Evolutionary conservation across 2,329 filamentous ascomycete genomes (phyloP), one percentile per base, ranked within the genome.

Genomic region (Paradendryphiella salina): DNA sequence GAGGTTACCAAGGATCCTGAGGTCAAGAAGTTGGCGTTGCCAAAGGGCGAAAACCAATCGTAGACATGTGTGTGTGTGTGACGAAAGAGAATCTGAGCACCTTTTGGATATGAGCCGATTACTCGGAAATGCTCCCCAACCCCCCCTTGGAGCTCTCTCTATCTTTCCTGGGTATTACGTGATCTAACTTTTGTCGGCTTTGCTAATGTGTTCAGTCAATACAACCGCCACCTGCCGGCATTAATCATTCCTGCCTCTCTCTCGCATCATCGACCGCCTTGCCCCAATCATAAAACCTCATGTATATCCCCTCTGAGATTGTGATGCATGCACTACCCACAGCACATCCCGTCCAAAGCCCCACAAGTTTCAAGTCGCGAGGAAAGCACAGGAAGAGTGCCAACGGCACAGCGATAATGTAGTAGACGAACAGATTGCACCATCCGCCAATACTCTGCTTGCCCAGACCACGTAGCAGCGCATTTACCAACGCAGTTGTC

Each of bases 21-120:
- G 50, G 82, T 80, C 31, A 79, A 84, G 59, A 82, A 82, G 64
- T 68, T 89, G 40, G 77, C 79, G 26, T 20, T 37, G 33, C 44
- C 49, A n/a, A 52, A 52, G 32, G 44, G 49, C 1, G 4, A 34
- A 20, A 20, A 21, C 15, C 49, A 52, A 7, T 34, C 35, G 41
- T 52, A 52, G 32, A 13, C 11, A 11, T 35, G 23, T 9, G 23
- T 10, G 23, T 26, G 23, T 26, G 23, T 21, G 34, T 21, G 11
- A 38, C 10, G 13, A 6, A 28, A 21, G 10, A 26, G 23, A 26
- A 26, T 26, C 8, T 26, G 23, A 26, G 23, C 23, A 26, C 2
- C 8, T 26, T 26, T 26, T 26, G 23, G 2, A 26, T 2, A 26
- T 6, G 8, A 26, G 8, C 23, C 23, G 2, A 26, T 26, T 26